Evolutionary conservation across 768 basidiomycete species (phyloP).

Genomic region (Phylloporus rhodoxanthus): DNA sequence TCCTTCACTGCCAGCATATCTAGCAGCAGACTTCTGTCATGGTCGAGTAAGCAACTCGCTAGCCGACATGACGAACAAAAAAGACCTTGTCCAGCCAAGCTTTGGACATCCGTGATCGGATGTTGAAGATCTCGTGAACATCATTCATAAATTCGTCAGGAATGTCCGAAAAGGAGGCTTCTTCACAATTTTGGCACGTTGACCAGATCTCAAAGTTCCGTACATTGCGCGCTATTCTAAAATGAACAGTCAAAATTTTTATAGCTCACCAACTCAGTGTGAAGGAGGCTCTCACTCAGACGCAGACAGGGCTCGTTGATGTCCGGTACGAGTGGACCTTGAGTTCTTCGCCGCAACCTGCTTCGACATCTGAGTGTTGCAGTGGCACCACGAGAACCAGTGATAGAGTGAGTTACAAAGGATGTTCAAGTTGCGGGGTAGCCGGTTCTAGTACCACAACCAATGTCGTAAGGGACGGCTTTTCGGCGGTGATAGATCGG

Average conservation of each 20-base stretch:
- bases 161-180: slow-evolving; percentile 42
- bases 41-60: slow-evolving; percentile 1
- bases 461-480: slow-evolving; percentile 12
- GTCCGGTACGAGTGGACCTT: slow-evolving; percentile 10
- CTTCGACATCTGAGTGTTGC: slow-evolving; percentile 16
- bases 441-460: background rate
- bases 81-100: slow-evolving; percentile 41
- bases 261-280: background rate
- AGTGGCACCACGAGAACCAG: background rate
- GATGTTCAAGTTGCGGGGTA: slow-evolving; percentile 4
- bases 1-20: slow-evolving; percentile 7
- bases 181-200: slow-evolving; percentile 43
- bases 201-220: slow-evolving; percentile 49
- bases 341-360: slow-evolving; percentile 7
- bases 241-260: slow-evolving; percentile 1
- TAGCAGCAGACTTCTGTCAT: slow-evolving; percentile 4
- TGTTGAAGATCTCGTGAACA: slow-evolving; percentile 36
- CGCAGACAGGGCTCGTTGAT: slow-evolving; percentile 38
- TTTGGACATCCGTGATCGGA: slow-evolving; percentile 34
- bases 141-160: slow-evolving; percentile 35
- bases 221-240: slow-evolving; percentile 45
- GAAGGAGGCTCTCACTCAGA: slow-evolving; percentile 35
- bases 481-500: slow-evolving; percentile 2
- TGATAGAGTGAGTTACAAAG: background rate
- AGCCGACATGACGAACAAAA: background rate